phyloP scores from a whole-genome alignment of 148 eudicot species.

The Vaccinium myrtillus region DNA sequence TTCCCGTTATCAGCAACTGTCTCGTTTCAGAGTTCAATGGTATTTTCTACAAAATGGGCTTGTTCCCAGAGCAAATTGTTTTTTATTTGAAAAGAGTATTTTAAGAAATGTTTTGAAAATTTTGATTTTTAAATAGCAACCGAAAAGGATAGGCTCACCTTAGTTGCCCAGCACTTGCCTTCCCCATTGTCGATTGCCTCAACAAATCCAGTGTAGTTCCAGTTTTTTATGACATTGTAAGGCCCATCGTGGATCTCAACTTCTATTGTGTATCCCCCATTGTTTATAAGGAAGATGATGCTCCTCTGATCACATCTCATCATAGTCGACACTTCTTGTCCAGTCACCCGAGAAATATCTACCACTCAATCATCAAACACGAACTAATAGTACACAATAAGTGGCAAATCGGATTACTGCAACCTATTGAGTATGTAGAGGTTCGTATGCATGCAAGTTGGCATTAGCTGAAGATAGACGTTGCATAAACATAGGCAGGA shows the following conservation, averaged over 20 bases:
- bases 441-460: not conserved
- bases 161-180: constrained; percentile 87
- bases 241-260: constrained; percentile 90
- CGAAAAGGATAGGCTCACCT: constrained; percentile 31
- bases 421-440: not conserved
- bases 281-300: constrained; percentile 77
- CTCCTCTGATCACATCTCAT: constrained; percentile 55
- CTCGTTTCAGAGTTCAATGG: not conserved
- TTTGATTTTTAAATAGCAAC: not conserved
- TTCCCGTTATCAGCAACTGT: not conserved
- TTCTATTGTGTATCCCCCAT: constrained; percentile 87
- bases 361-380: not conserved
- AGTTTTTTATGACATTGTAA: constrained; percentile 81
- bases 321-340: constrained; percentile 85
- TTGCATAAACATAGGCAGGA: not conserved
- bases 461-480: not conserved
- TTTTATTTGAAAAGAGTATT: not conserved
- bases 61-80: not conserved
- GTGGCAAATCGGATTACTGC: not conserved
- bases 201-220: constrained; percentile 74
- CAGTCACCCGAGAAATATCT: constrained; percentile 47
- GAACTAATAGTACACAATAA: not conserved
- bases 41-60: not conserved
- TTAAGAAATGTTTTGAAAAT: not conserved
- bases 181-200: constrained; percentile 81